phyloP scores from a whole-genome alignment of 768 basidiomycete species.

The Hortiboletus flavorubellus region DNA sequence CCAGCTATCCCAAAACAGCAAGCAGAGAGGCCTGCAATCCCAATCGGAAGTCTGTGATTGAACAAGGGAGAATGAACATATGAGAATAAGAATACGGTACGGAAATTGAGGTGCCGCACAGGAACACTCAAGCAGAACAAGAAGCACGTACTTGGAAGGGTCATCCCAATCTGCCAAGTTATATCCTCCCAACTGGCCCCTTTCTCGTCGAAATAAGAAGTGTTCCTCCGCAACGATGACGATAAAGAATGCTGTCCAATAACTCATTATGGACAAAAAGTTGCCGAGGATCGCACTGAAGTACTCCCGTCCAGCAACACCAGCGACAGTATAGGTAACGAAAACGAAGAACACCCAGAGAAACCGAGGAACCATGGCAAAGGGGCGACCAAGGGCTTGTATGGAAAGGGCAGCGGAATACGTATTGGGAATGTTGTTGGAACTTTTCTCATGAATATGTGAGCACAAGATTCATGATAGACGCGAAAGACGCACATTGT shows the following conservation, averaged over 20 bases:
- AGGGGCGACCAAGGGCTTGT: constrained; percentile 42
- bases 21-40: constrained; percentile 46
- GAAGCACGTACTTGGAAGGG: constrained; percentile 31
- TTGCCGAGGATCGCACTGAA: constrained; percentile 42
- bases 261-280: constrained; percentile 40
- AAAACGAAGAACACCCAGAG: constrained; percentile 44
- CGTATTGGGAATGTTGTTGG: constrained; percentile 42
- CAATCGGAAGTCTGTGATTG: constrained; percentile 40
- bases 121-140: background rate
- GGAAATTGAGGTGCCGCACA: background rate
- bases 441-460: constrained; percentile 18
- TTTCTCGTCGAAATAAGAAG: constrained; percentile 40
- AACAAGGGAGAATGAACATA: background rate
- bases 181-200: constrained; percentile 46
- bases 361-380: constrained; percentile 43
- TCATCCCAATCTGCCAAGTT: constrained; percentile 48
- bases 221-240: constrained; percentile 46
- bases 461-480: background rate
- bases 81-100: no score
- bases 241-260: constrained; percentile 48
- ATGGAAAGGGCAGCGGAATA: constrained; percentile 48
- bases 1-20: constrained; percentile 45
- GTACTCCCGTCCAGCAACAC: constrained; percentile 42
- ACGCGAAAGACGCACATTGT: constrained; percentile 32
- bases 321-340: constrained; percentile 37